phyloP scores from a whole-genome alignment of 2,329 filamentous ascomycete species.

The Venturia nashicola region DNA sequence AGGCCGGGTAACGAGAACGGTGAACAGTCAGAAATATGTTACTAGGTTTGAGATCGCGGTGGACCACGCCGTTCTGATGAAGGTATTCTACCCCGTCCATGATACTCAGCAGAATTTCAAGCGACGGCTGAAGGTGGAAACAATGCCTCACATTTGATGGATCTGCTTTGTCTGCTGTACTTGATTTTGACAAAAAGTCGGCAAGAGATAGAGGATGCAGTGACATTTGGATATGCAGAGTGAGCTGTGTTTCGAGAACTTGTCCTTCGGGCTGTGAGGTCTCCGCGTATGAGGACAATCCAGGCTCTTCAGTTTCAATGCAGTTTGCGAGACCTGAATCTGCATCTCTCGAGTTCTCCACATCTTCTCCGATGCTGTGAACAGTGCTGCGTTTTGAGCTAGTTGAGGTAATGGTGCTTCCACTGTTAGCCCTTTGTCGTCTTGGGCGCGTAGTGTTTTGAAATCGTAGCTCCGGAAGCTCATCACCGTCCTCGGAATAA shows the following conservation, averaged over 20 bases:
- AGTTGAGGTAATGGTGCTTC: conserved; percentile 29
- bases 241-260: conserved; percentile 22
- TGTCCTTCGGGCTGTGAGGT: conserved; percentile 6
- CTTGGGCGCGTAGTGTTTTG: conserved; percentile 13
- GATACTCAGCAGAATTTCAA: conserved; percentile 46
- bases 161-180: conserved; percentile 9
- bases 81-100: conserved; percentile 53
- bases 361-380: conserved; percentile 21
- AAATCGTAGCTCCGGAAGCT: conserved; percentile 10
- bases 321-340: conserved; percentile 20
- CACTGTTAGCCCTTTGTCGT: conserved; percentile 16
- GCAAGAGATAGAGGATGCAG: conserved; percentile 50
- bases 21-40: conserved; percentile 49
- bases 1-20: conserved; percentile 12
- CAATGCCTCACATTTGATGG: conserved; percentile 38
- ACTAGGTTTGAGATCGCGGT: conserved; percentile 56
- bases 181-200: conserved; percentile 34
- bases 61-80: conserved; percentile 47
- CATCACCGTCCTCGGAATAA: conserved; percentile 11
- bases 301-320: not conserved
- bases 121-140: conserved; percentile 46
- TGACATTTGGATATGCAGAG: conserved; percentile 57
- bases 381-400: conserved; percentile 28
- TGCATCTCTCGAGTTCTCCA: conserved; percentile 37
- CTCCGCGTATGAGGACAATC: conserved; percentile 8